These are phyloP conservation scores for Brasilioporus rufonigricans DNA, from an alignment of 768 basidiomycete species.

Conservation along the genomic window DNA sequence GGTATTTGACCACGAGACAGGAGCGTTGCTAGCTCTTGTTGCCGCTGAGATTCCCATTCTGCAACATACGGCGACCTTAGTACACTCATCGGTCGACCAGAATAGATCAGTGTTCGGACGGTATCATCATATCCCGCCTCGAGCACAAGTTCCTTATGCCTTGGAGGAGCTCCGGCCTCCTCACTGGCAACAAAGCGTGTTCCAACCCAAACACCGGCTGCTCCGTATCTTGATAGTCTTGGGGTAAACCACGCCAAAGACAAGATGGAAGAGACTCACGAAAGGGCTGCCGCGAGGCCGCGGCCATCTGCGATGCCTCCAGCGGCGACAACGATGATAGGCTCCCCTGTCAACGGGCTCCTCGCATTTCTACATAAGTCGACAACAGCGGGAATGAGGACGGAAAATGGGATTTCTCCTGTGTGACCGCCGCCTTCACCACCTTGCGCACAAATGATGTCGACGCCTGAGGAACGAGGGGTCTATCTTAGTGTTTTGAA, in stretches of 20 bases:
- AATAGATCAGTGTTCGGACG: constrained; percentile 68
- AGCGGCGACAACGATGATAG: constrained; percentile 76
- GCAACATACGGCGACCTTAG: constrained; percentile 75
- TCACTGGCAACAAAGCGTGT: constrained; percentile 83
- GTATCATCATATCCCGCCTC: constrained; percentile 76
- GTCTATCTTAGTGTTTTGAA: not conserved
- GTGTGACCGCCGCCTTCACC: constrained; percentile 91
- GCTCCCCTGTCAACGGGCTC: constrained; percentile 76
- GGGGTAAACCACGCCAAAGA: not conserved
- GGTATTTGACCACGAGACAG: constrained; percentile 68
- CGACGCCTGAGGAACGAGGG: constrained; percentile 60
- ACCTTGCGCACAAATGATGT: constrained; percentile 86
- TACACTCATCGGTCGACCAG: constrained; percentile 81
- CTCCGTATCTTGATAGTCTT: constrained; percentile 58
- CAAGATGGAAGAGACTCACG: constrained; percentile 37
- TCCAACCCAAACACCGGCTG: constrained; percentile 84
- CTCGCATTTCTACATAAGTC: constrained; percentile 69
- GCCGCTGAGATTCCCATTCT: constrained; percentile 68
- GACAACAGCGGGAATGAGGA: constrained; percentile 79
- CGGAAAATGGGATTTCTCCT: constrained; percentile 75
- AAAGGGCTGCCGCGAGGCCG: constrained; percentile 71
- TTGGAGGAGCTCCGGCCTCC: constrained; percentile 76
- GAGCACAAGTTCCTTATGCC: constrained; percentile 66
- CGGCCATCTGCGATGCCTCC: constrained; percentile 85
- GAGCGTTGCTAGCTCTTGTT: constrained; percentile 56